Evolutionary conservation across 495 filamentous ascomycete species (phyloP).

Genomic region (Hyaloscypha variabilis): DNA sequence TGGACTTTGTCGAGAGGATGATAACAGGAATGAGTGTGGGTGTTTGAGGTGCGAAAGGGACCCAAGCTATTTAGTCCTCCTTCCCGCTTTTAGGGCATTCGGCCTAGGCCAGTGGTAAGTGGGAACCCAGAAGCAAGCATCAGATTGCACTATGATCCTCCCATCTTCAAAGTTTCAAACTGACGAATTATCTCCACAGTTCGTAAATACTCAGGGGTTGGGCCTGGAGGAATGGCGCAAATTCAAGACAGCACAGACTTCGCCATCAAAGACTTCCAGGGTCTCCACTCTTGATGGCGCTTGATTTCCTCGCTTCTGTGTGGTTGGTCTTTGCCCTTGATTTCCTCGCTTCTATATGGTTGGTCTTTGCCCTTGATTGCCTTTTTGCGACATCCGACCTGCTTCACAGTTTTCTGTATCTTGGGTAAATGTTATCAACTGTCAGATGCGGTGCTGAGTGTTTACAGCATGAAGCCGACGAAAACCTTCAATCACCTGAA

Average conservation of each 20-base stretch:
- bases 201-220: neutral
- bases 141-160: neutral
- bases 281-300: neutral
- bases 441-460: neutral
- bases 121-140: neutral
- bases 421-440: neutral
- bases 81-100: neutral
- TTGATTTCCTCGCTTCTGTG: neutral
- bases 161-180: neutral
- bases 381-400: neutral
- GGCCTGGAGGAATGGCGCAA: neutral
- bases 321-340: neutral
- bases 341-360: neutral
- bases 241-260: neutral
- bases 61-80: neutral
- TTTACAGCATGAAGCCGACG: neutral
- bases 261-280: neutral
- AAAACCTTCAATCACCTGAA: neutral
- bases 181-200: neutral
- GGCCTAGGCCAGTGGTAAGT: neutral
- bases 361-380: neutral
- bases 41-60: neutral
- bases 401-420: neutral
- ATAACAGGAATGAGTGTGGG: neutral
- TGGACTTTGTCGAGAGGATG: neutral